Base-by-base conservation (phyloP, 257 asterid species). In the Misopates orontium region DNA sequence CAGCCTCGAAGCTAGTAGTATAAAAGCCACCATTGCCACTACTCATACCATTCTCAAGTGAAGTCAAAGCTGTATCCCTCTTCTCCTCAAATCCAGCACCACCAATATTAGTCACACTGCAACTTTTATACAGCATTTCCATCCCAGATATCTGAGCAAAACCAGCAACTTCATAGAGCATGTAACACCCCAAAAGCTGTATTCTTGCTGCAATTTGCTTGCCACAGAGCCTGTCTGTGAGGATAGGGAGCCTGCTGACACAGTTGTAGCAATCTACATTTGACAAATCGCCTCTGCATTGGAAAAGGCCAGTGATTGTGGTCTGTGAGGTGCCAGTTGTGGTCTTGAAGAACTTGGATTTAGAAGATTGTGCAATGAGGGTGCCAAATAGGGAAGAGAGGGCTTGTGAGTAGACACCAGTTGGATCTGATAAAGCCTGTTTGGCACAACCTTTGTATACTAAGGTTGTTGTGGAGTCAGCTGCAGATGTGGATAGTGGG, bases 401-500 rank as follows among this genome's bases (percentile, higher is more conserved):
- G 6, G 96, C 87, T 70, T 93, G 97, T 17, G 96, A 86, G 65
- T 87, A 93, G 10, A 79, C 92, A 53, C 97, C 96, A 3, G 85
- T 72, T 72, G 99, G 97, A 84, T 93, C 99, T 80, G 96, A 74
- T 74, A 93, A 67, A 60, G 76, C 31, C 73, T 87, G 95, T 53
- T 90, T 86, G 2, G 97, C 91, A 80, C 99, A 93, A 2, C 99
- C 99, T 71, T 90, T 93, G 80, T 93, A 93, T 45, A 93, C 94
- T 67, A 93, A 67, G 67, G 45, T 83, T 52, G 87, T 86, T 52
- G 87, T 86, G 84, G 66, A 74, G 50, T 82, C 97, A 32, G 85
- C 48, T 69, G 90, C 90, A 71, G 92, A 86, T 70, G 74, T 62
- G 63, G 90, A 74, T 13, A 17, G 80, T 53, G 85, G 69, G 66